phyloP scores from a whole-genome alignment of 2,329 filamentous ascomycete species.

The Spiromastix sp. region DNA sequence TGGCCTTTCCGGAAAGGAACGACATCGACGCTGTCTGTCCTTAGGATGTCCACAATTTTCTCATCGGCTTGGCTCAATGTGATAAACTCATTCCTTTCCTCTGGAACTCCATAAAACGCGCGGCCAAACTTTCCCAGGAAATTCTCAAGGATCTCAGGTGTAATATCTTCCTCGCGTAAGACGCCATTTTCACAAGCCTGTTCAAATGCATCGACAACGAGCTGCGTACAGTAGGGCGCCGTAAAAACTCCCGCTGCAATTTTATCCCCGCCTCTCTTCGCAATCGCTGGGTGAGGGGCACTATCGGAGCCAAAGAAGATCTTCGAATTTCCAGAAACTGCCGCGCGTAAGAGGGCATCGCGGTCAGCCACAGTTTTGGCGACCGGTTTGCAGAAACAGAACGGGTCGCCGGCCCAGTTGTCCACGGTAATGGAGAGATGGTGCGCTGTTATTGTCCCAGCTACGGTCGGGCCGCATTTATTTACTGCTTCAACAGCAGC shows the following conservation, averaged over 20 bases:
- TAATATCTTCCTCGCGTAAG: conserved; percentile 44
- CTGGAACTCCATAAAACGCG: conserved; percentile 46
- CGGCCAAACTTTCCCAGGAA: conserved; percentile 50
- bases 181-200: conserved; percentile 44
- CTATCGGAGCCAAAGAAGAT: conserved; percentile 62
- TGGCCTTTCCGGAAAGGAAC: conserved; percentile 7
- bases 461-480: conserved; percentile 66
- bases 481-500: conserved; percentile 70
- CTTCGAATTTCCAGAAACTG: conserved; percentile 40
- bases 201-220: conserved; percentile 50
- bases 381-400: conserved; percentile 71
- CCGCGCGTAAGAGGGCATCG: conserved; percentile 58
- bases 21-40: conserved; percentile 44
- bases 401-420: conserved; percentile 59
- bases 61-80: conserved; percentile 18
- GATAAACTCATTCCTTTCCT: conserved; percentile 41
- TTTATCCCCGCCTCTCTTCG: conserved; percentile 45
- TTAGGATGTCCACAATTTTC: conserved; percentile 45
- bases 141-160: conserved; percentile 42
- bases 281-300: conserved; percentile 52
- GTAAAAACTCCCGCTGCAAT: conserved; percentile 52
- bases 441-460: conserved; percentile 70
- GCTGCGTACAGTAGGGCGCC: conserved; percentile 48
- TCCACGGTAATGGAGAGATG: conserved; percentile 74
- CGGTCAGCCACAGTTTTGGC: conserved; percentile 64